Conservation (phyloP, 768 basidiomycete species). For the Suillus plorans region DNA sequence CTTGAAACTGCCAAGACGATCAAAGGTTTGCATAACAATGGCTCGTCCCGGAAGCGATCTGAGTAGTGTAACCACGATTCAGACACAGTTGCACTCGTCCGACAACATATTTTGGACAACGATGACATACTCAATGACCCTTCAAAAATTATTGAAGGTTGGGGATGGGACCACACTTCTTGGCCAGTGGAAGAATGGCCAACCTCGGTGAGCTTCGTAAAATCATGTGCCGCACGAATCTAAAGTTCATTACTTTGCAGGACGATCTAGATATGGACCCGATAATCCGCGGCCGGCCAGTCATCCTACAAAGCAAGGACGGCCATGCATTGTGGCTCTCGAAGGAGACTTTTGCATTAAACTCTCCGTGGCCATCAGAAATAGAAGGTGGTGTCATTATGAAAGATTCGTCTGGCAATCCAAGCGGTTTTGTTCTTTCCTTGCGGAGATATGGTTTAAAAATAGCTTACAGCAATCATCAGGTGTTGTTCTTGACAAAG, state of each 20-base stretch:
- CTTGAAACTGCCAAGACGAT: constrained; percentile 62
- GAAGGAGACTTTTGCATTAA: constrained; percentile 51
- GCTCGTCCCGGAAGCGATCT: not conserved
- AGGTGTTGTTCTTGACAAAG: constrained; percentile 86
- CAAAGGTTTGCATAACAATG: constrained; percentile 41
- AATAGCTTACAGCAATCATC: constrained; percentile 11
- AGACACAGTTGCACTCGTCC: constrained; percentile 67
- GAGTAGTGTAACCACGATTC: not conserved
- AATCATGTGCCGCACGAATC: not conserved
- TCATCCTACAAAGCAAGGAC: constrained; percentile 83
- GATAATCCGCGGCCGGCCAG: constrained; percentile 62
- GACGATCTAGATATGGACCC: constrained; percentile 72
- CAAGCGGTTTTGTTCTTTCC: constrained; percentile 56
- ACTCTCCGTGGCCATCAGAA: constrained; percentile 60
- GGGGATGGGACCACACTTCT: constrained; percentile 91
- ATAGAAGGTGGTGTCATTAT: constrained; percentile 84
- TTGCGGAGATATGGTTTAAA: constrained; percentile 1
- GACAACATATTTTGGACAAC: constrained; percentile 56
- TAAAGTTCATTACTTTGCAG: constrained; percentile 35
- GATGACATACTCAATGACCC: constrained; percentile 57
- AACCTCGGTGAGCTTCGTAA: constrained; percentile 50
- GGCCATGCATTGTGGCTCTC: constrained; percentile 91
- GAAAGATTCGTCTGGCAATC: constrained; percentile 60
- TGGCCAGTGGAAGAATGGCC: constrained; percentile 67
- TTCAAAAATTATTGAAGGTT: constrained; percentile 67